phyloP scores from a whole-genome alignment of 331 rosid species.

The Rosa hybrid region DNA sequence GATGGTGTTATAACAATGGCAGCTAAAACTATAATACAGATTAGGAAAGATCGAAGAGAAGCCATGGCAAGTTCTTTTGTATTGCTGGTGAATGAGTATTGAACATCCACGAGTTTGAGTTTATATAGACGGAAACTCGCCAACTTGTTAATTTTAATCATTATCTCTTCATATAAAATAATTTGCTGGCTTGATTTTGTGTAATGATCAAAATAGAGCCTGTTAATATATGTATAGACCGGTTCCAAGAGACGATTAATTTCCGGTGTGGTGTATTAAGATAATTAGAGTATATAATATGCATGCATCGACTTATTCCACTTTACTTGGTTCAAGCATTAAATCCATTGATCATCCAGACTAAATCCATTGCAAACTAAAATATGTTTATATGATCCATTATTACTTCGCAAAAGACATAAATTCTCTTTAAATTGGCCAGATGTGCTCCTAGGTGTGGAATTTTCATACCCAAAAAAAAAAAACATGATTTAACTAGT shows the following conservation, averaged over 20 bases:
- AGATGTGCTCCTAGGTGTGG: too few species aligned
- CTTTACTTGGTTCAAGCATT: neutral
- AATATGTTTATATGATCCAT: too few species aligned
- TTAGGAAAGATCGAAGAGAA: neutral
- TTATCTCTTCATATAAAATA: neutral
- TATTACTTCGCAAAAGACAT: too few species aligned
- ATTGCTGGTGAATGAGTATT: neutral
- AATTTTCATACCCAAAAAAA: too few species aligned
- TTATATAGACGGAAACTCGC: neutral
- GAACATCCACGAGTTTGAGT: neutral
- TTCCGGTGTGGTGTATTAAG: neutral
- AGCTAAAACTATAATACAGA: neutral
- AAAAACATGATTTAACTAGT: too few species aligned
- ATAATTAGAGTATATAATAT: neutral
- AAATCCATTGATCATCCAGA: neutral
- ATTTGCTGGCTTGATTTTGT: neutral
- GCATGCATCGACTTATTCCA: neutral
- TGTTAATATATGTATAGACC: neutral
- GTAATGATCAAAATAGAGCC: neutral
- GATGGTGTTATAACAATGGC: constrained; percentile 1
- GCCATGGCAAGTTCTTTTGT: neutral
- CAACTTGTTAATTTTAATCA: neutral
- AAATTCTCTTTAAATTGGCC: too few species aligned
- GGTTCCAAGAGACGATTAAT: neutral
- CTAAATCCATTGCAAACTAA: neutral